A percentile compares a stretch with the other conserved stretches of the same genome.
phyloP scores from a whole-genome alignment of 2,329 filamentous ascomycete genomes.

The Zasmidium angulare region DNA sequence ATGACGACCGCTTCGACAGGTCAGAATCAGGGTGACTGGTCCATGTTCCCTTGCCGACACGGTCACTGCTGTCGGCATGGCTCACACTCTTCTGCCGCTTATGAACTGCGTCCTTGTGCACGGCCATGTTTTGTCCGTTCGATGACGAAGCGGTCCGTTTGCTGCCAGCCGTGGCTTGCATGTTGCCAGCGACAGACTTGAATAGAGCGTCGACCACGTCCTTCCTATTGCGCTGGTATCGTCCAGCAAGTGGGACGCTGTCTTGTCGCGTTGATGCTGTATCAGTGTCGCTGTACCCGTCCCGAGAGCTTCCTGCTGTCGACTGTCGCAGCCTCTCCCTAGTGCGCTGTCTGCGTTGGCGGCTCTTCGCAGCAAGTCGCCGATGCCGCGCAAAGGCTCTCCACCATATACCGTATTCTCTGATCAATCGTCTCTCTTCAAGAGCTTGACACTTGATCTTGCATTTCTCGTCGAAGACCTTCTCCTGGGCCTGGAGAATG shows the following conservation, averaged over 20 bases:
- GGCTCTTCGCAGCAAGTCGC: constrained; percentile 37
- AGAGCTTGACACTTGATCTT: neutral
- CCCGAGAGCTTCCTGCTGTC: constrained; percentile 4
- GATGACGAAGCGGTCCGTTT: constrained; percentile 30
- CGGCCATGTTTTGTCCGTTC: constrained; percentile 14
- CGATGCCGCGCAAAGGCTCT: constrained; percentile 36
- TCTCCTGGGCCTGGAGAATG: constrained; percentile 35
- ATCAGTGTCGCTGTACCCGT: neutral
- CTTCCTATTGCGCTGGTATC: neutral
- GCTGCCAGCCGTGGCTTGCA: constrained; percentile 21
- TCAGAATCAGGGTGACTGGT: constrained; percentile 15
- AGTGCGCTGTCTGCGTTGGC: constrained; percentile 36
- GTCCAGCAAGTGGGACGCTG: neutral
- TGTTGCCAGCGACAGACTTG: constrained; percentile 10
- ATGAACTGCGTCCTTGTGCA: constrained; percentile 16
- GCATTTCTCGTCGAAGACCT: constrained; percentile 31
- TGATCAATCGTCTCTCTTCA: neutral
- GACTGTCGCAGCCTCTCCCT: constrained; percentile 25
- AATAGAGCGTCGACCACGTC: neutral
- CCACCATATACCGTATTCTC: constrained; percentile 41
- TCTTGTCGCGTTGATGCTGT: neutral
- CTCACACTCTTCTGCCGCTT: constrained; percentile 32
- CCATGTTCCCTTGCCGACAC: constrained; percentile 19
- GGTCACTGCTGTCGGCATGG: constrained; percentile 25
- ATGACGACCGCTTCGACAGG: constrained; percentile 31